Evolutionary conservation across 208 protist species (phyloP).

Genomic region (Trypanosomatidae sp.): DNA sequence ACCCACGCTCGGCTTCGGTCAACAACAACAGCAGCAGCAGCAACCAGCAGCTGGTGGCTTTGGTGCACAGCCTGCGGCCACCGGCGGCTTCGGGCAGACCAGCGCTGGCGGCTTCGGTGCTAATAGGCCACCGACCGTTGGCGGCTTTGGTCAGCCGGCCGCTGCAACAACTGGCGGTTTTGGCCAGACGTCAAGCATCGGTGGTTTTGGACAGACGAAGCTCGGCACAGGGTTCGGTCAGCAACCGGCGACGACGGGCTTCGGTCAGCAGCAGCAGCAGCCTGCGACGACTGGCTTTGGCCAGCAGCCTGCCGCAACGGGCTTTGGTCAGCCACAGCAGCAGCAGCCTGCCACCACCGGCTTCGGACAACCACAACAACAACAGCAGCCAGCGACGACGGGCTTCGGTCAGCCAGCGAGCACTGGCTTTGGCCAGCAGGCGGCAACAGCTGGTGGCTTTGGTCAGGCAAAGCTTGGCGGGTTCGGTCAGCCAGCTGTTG

Average conservation of each 20-base stretch:
- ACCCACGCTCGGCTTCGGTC: neutral
- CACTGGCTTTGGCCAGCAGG: slow-evolving; percentile 8
- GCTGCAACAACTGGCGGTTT: slow-evolving; percentile 5
- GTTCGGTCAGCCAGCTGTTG: slow-evolving; percentile 9
- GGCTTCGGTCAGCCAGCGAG: neutral
- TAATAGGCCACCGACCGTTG: no score
- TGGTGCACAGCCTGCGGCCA: slow-evolving; percentile 5
- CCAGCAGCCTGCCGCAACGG: slow-evolving; percentile 5
- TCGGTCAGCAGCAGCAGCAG: slow-evolving; percentile 12
- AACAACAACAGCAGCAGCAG: slow-evolving; percentile 2
- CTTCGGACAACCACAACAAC: slow-evolving; percentile 11
- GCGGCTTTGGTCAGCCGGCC: slow-evolving; percentile 24
- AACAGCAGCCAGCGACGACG: neutral
- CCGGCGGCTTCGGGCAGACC: slow-evolving; percentile 14
- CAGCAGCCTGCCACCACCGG: slow-evolving; percentile 10
- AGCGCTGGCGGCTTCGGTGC: no score
- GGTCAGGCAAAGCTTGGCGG: slow-evolving; percentile 12
- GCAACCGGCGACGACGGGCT: slow-evolving; percentile 7
- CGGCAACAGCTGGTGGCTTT: slow-evolving; percentile 12
- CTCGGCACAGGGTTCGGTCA: slow-evolving; percentile 17
- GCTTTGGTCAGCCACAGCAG: slow-evolving; percentile 15
- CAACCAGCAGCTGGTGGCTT: slow-evolving; percentile 14
- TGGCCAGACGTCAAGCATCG: slow-evolving; percentile 3
- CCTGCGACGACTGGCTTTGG: slow-evolving; percentile 17
- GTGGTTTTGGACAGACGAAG: slow-evolving; percentile 15